Conservation (phyloP, 148 eudicot species). For the Agrostemma githago region DNA sequence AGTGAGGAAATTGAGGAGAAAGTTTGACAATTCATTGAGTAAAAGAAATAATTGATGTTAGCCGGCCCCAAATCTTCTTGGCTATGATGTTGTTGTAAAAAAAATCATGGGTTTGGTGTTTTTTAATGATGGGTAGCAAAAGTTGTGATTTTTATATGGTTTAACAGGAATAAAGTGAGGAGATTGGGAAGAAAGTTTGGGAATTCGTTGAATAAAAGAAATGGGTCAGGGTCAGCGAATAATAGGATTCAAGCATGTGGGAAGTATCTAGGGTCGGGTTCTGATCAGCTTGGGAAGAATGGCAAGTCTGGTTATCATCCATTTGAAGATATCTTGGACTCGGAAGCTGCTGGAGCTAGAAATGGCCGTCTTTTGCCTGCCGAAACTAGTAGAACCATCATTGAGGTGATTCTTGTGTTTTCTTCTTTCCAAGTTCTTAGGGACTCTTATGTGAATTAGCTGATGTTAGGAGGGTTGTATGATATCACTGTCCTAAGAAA, state of each 20-base stretch:
- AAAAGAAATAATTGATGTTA: constrained; percentile 22
- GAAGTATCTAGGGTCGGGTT: constrained; percentile 46
- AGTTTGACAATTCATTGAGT: constrained; percentile 24
- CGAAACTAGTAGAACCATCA: constrained; percentile 73
- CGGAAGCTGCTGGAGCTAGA: constrained; percentile 38
- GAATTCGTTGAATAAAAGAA: constrained; percentile 31
- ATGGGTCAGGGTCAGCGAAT: constrained; percentile 22
- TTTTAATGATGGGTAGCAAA: neutral
- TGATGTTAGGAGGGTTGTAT: neutral
- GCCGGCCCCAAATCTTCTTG: too few relatives aligned
- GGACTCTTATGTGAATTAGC: neutral
- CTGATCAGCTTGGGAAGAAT: constrained; percentile 51
- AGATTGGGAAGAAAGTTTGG: constrained; percentile 33
- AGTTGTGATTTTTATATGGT: neutral
- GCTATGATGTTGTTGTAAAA: too few relatives aligned
- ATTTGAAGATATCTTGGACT: constrained; percentile 68
- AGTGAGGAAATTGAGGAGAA: constrained; percentile 35
- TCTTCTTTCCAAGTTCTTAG: neutral
- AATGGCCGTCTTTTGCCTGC: constrained; percentile 65
- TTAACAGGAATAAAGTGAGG: constrained; percentile 45
- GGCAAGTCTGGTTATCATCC: constrained; percentile 74
- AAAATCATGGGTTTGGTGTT: neutral
- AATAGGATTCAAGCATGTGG: constrained; percentile 59
- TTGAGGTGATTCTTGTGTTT: constrained; percentile 51
- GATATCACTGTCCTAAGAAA: neutral